phyloP scores from a whole-genome alignment of 768 basidiomycete species.

The Termitomyces sp. region DNA sequence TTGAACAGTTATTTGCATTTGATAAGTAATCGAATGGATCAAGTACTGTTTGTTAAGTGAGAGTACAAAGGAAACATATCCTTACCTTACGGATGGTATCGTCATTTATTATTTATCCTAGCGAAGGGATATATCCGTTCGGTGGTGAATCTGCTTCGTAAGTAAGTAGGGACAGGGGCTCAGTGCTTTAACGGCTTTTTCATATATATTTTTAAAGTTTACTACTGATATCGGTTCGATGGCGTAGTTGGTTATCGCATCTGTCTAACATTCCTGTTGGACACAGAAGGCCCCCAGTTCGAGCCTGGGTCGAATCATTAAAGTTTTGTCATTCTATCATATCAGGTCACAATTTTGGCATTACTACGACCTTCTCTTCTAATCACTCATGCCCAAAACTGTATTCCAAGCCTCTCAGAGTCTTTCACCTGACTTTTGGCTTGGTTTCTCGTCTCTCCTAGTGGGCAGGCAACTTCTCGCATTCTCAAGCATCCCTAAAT shows the following conservation, averaged over 20 bases:
- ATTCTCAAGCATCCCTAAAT: constrained; percentile 42
- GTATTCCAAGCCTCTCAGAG: not conserved
- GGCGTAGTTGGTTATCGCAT: constrained; percentile 85
- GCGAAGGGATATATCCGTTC: too few species aligned
- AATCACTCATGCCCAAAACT: constrained; percentile 11
- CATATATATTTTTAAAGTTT: too few species aligned
- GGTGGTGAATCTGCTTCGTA: too few species aligned
- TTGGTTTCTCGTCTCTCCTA: constrained; percentile 39
- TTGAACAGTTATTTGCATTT: too few species aligned
- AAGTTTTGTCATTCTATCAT: not conserved
- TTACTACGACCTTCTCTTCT: not conserved
- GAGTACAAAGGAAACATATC: too few species aligned
- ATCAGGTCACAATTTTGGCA: too few species aligned
- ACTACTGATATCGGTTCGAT: constrained; percentile 41
- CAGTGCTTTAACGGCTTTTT: too few species aligned
- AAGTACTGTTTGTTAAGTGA: too few species aligned
- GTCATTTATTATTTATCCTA: too few species aligned
- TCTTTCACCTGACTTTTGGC: constrained; percentile 8
- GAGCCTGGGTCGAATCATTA: constrained; percentile 19
- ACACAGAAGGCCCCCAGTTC: constrained; percentile 20
- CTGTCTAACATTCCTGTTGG: constrained; percentile 54
- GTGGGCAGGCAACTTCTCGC: constrained; percentile 51
- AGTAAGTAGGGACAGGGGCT: too few species aligned
- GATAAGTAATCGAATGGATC: too few species aligned
- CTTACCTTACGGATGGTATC: too few species aligned